Conservation (phyloP, 176 grass and related monocot species). For the Elymus sibiricus region DNA sequence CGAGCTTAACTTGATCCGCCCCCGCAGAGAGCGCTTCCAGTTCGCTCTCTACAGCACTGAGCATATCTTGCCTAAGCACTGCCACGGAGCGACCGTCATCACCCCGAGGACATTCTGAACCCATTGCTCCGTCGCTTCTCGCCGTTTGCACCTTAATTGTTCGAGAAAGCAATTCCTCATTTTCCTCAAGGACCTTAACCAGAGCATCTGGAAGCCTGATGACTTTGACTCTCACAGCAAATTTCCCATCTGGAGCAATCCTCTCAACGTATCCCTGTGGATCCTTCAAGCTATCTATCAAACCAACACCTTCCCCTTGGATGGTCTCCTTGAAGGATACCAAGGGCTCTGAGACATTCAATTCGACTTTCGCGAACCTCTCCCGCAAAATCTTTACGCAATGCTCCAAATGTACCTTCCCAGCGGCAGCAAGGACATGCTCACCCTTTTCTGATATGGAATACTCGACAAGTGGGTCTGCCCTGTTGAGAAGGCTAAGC, state of each 20-base stretch:
- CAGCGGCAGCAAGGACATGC: slow-evolving; percentile 79
- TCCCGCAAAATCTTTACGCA: slow-evolving; percentile 88
- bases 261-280: slow-evolving; percentile 55
- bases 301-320: slow-evolving; percentile 56
- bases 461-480: slow-evolving; percentile 89
- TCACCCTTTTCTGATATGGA: slow-evolving; percentile 76
- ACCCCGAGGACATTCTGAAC: slow-evolving; percentile 31
- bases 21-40: slow-evolving; percentile 45
- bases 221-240: slow-evolving; percentile 64
- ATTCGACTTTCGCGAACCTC: slow-evolving; percentile 86
- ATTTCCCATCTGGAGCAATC: slow-evolving; percentile 79
- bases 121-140: slow-evolving; percentile 40
- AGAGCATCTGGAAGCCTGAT: slow-evolving; percentile 67
- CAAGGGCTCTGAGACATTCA: slow-evolving; percentile 78
- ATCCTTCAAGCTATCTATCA: slow-evolving; percentile 37
- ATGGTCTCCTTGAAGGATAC: slow-evolving; percentile 92
- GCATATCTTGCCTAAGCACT: slow-evolving; percentile 56
- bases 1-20: slow-evolving; percentile 64
- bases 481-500: slow-evolving; percentile 76
- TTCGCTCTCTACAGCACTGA: slow-evolving; percentile 69
- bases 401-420: slow-evolving; percentile 86
- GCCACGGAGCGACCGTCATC: slow-evolving; percentile 39
- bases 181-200: slow-evolving; percentile 86
- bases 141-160: slow-evolving; percentile 65
- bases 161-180: slow-evolving; percentile 56